Evolutionary conservation across 768 basidiomycete species (phyloP), one percentile per base, ranked within the genome.

Genomic region (Paxillus involutus): DNA sequence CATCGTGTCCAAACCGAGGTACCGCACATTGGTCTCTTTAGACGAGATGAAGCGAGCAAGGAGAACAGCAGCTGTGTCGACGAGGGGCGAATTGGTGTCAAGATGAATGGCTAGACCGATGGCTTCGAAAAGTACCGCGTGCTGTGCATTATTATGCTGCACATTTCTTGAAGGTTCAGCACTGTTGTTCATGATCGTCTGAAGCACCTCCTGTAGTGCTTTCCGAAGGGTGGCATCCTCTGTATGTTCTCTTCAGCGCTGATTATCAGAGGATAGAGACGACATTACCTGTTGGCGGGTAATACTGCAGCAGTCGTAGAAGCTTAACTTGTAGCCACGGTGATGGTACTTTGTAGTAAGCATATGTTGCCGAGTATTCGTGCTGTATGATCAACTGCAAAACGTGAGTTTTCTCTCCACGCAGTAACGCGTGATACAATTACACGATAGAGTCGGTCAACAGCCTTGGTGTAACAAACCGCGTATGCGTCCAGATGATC

Each of bases 321-420:
- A 99, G 81, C 69, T 98, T 97, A 59, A 98, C 93, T 73, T 98
- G 96, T 33, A 98, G 76, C 97, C 96, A 98, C 0, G 96, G 96
- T 21, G 91, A 91, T 19, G 96, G 96, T 2, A 98, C 93, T 74
- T 94, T 94, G 74, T 99, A 99, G 70, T 99, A 99, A 16, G 94
- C 82, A 67, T 99, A 99, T 47, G 91, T 89, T 35, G 88, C 79
- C 8, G 86, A 76, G 65, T 89, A 96, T 65, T 98, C 92, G 57
- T 89, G 87, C 61, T 94, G 91, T 58, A 98, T 88, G 16, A 98
- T 81, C 61, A 99, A 80, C 94, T 96, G 59, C 6, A 13, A 47
- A 26, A 43, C 47, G 40, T 24, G 37, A 68, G 52, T 53, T 36
- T 47, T 16, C 42, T 50, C 19, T 58, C 44, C 55, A 33, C 17